Conservation (phyloP, 805 yeast genomes). For the Lipomyces mesembrius region DNA sequence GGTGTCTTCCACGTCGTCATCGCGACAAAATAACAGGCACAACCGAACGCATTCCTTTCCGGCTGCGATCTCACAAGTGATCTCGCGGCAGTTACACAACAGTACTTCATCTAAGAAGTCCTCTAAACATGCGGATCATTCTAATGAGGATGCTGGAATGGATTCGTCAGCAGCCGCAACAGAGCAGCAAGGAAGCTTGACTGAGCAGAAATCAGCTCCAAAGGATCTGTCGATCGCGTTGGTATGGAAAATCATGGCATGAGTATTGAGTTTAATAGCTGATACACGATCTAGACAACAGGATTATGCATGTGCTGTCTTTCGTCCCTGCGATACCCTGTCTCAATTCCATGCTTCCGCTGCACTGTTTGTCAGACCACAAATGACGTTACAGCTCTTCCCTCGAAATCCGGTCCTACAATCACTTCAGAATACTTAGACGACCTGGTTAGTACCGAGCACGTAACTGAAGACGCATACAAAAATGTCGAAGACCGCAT, state of each 20-base stretch:
- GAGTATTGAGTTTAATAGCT: not conserved
- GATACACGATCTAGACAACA: slow-evolving; percentile 23
- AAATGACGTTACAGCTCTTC: slow-evolving; percentile 38
- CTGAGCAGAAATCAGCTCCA: not conserved
- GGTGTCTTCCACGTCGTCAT: not conserved
- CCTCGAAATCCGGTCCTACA: slow-evolving; percentile 4
- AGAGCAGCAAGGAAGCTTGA: not conserved
- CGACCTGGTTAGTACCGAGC: slow-evolving; percentile 30
- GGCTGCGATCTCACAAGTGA: slow-evolving; percentile 19
- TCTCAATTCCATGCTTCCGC: slow-evolving; percentile 47
- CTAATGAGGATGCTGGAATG: not conserved
- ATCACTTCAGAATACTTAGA: slow-evolving; percentile 8
- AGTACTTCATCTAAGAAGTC: not conserved
- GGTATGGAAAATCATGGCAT: not conserved
- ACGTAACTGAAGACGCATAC: slow-evolving; percentile 47
- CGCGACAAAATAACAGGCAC: not conserved
- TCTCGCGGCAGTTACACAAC: slow-evolving; percentile 22
- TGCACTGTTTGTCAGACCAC: slow-evolving; percentile 61
- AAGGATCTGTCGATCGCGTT: not conserved
- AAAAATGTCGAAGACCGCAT: slow-evolving; percentile 55
- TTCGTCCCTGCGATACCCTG: slow-evolving; percentile 41
- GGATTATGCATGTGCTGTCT: slow-evolving; percentile 44
- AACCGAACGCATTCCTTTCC: slow-evolving; percentile 12
- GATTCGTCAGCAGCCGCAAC: not conserved
- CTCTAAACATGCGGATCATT: not conserved